A percentile compares a stretch with the other conserved stretches of the same genome.
These are phyloP conservation scores for Pyropia yezoensis DNA, from an alignment of 23 red algal genomes.

Conservation along the genomic window DNA sequence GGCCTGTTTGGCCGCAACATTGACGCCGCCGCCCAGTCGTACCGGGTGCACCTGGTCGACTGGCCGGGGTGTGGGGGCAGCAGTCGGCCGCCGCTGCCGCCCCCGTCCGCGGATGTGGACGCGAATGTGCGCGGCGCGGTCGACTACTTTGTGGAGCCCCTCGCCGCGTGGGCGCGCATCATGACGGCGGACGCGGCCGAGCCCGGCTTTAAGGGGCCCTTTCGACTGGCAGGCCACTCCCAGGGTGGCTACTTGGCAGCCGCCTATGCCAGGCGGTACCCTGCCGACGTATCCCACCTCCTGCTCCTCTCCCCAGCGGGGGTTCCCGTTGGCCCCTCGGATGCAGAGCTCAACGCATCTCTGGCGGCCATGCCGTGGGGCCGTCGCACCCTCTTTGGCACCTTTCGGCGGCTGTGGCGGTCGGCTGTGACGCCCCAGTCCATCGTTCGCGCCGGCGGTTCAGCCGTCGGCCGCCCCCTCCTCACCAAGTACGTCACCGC, in stretches of 20 bases:
- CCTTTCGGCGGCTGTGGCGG: neutral
- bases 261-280: constrained; percentile 32
- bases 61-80: constrained; percentile 35
- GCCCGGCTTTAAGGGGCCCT: constrained; percentile 5
- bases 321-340: constrained; percentile 2
- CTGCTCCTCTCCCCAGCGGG: constrained; percentile 59
- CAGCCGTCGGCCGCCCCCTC: constrained; percentile 4
- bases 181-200: neutral
- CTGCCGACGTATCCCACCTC: constrained; percentile 12
- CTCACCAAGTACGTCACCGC: constrained; percentile 7
- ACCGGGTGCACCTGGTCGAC: constrained; percentile 32
- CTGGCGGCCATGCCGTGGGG: too few relatives aligned
- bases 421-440: constrained; percentile 4
- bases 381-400: neutral
- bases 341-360: too few relatives aligned
- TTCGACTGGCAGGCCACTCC: constrained; percentile 49
- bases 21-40: constrained; percentile 4
- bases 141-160: constrained; percentile 9
- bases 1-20: constrained; percentile 26
- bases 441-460: constrained; percentile 1
- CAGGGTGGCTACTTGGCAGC: constrained; percentile 73
- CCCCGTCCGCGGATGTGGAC: neutral
- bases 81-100: constrained; percentile 1
- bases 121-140: constrained; percentile 1
- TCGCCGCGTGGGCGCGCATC: constrained; percentile 5